A percentile compares a stretch with the other conserved stretches of the same genome.
phyloP scores from a whole-genome alignment of 2,329 filamentous ascomycete genomes.

The Aspergillus pseudoglaucus region DNA sequence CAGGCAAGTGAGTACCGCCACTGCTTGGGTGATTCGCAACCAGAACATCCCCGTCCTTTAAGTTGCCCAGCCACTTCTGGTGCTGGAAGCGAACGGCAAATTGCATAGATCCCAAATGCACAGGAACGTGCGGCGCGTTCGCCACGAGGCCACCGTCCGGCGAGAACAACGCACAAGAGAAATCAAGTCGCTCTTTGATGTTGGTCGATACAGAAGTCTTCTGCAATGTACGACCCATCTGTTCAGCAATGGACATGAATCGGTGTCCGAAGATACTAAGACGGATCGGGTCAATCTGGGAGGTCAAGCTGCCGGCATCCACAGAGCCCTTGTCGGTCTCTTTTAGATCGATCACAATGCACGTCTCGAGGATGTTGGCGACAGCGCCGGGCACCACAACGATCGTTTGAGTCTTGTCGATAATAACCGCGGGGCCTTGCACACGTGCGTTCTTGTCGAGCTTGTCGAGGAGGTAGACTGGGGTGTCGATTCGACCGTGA shows the following conservation, averaged over 20 bases:
- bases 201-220: constrained; percentile 70
- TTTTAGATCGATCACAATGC: constrained; percentile 80
- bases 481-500: constrained; percentile 25
- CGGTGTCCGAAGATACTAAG: constrained; percentile 72
- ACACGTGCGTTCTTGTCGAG: constrained; percentile 28
- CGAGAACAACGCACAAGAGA: constrained; percentile 72
- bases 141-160: constrained; percentile 63
- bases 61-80: constrained; percentile 61
- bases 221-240: constrained; percentile 74
- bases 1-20: constrained; percentile 70
- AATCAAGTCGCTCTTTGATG: constrained; percentile 77
- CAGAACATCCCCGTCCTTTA: constrained; percentile 65
- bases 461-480: constrained; percentile 30
- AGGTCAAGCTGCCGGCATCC: constrained; percentile 9
- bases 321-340: constrained; percentile 35
- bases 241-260: constrained; percentile 78
- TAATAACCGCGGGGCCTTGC: constrained; percentile 71
- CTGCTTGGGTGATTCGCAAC: constrained; percentile 67
- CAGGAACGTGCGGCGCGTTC: constrained; percentile 66
- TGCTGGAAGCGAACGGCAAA: constrained; percentile 70
- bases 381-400: constrained; percentile 74
- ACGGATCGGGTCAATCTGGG: constrained; percentile 59
- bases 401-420: constrained; percentile 70
- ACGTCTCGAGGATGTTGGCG: constrained; percentile 73
- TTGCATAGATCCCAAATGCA: constrained; percentile 72